A percentile compares a stretch with the other conserved stretches of the same genome.
Conservation (phyloP, 169 alveolate species). For the Plasmodium cynomolgi region DNA sequence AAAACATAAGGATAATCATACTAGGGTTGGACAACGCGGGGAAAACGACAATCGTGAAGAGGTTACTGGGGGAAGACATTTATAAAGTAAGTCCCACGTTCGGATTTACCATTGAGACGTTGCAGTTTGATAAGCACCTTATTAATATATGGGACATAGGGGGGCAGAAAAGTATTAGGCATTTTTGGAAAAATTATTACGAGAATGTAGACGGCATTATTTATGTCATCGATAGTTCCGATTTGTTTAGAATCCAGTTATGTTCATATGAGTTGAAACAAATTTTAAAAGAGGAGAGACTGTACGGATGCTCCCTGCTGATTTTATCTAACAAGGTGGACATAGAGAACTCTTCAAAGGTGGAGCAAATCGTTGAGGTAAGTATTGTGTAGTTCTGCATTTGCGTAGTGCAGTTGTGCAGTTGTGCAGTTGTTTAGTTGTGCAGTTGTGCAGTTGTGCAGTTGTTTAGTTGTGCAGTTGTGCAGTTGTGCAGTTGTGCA, state of each 20-base stretch:
- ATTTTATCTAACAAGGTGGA: slow-evolving; percentile 51
- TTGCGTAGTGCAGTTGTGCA: too few relatives aligned
- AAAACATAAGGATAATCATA: slow-evolving; percentile 94
- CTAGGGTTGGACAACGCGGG: slow-evolving; percentile 98
- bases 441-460: not conserved
- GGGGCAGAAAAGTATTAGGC: slow-evolving; percentile 99
- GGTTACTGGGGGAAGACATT: slow-evolving; percentile 94
- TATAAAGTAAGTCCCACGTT: slow-evolving; percentile 94
- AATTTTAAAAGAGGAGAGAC: slow-evolving; percentile 94
- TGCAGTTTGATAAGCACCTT: slow-evolving; percentile 85
- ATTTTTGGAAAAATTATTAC: slow-evolving; percentile 99
- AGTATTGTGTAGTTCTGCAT: not conserved
- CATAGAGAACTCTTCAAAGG: slow-evolving; percentile 57
- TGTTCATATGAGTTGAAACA: slow-evolving; percentile 95
- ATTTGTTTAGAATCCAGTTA: slow-evolving; percentile 94
- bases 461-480: not conserved
- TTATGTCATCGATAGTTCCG: slow-evolving; percentile 98
- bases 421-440: not conserved
- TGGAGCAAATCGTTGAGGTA: slow-evolving; percentile 76
- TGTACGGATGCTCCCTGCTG: slow-evolving; percentile 88
- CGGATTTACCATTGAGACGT: slow-evolving; percentile 95
- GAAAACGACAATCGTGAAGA: slow-evolving; percentile 95
- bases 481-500: not conserved
- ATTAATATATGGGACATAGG: slow-evolving; percentile 99
- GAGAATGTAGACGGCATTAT: slow-evolving; percentile 99